phyloP scores from a whole-genome alignment of 2,329 filamentous ascomycete genomes.

The Paecilomyces fulvus region DNA sequence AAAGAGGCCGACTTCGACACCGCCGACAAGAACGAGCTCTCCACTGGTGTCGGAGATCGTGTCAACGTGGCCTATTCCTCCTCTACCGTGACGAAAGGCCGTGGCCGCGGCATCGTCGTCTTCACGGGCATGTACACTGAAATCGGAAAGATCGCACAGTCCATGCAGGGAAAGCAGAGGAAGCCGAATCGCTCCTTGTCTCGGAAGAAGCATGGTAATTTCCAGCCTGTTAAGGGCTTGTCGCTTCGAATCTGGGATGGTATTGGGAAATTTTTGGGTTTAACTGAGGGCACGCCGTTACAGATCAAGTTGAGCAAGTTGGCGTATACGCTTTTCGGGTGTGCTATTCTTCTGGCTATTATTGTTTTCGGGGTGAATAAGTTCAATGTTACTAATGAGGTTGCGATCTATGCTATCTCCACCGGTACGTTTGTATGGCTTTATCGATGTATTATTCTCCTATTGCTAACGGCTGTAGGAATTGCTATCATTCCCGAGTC shows the following conservation, averaged over 20 bases:
- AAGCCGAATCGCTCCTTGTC: constrained; percentile 34
- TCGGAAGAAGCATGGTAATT: constrained; percentile 36
- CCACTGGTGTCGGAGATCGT: constrained; percentile 47
- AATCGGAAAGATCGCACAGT: constrained; percentile 51
- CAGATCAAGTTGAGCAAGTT: constrained; percentile 81
- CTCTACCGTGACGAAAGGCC: constrained; percentile 51
- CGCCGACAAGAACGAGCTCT: constrained; percentile 15
- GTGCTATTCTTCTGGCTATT: constrained; percentile 56
- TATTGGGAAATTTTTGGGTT: constrained; percentile 48
- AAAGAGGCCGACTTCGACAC: constrained; percentile 38
- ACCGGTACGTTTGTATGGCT: constrained; percentile 29
- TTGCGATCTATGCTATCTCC: constrained; percentile 52
- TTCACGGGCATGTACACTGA: constrained; percentile 55
- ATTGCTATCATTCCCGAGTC: constrained; percentile 57
- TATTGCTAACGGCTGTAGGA: constrained; percentile 14
- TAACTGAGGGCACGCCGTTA: constrained; percentile 67
- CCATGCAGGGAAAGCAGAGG: constrained; percentile 46
- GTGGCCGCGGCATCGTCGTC: constrained; percentile 50
- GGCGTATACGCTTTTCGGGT: constrained; percentile 68
- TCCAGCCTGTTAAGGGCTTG: constrained; percentile 43
- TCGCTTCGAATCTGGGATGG: constrained; percentile 41
- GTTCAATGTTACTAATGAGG: constrained; percentile 49
- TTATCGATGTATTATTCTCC: not conserved
- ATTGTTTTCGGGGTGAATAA: constrained; percentile 54
- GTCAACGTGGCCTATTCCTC: constrained; percentile 55